Evolutionary conservation across 1,284 basidiomycete genomes (phyloP).

Genomic region (Ceratobasidium sp.): DNA sequence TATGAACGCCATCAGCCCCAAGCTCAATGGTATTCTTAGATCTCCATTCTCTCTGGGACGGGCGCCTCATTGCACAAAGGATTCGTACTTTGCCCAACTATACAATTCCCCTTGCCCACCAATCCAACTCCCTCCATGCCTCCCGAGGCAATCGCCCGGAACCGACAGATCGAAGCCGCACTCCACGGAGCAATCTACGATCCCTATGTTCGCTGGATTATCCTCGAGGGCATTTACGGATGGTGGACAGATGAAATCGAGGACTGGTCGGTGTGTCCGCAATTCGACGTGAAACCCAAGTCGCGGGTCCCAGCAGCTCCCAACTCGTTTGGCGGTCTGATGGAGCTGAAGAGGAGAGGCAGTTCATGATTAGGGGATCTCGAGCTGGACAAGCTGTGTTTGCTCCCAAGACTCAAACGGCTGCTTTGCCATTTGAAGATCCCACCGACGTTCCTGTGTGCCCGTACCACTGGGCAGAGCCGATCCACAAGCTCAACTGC

Average conservation of each 20-base stretch:
- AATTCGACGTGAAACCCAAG: background rate
- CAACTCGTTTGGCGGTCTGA: slow-evolving; percentile 5
- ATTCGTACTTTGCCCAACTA: slow-evolving; percentile 84
- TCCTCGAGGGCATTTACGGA: slow-evolving; percentile 78
- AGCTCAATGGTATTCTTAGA: slow-evolving; percentile 53
- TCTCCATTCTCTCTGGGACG: slow-evolving; percentile 88
- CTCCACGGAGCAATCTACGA: slow-evolving; percentile 86
- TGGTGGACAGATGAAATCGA: slow-evolving; percentile 67
- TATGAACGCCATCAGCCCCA: background rate
- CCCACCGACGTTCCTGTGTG: slow-evolving; percentile 61
- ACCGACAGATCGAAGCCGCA: slow-evolving; percentile 62
- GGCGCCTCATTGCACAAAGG: slow-evolving; percentile 77
- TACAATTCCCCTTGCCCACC: slow-evolving; percentile 67
- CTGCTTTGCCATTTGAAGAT: slow-evolving; percentile 8
- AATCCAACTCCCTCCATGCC: slow-evolving; percentile 41
- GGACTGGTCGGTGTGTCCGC: slow-evolving; percentile 73
- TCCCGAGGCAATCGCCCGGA: background rate
- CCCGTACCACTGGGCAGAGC: slow-evolving; percentile 76
- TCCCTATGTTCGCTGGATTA: slow-evolving; percentile 83
- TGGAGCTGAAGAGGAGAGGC: background rate
- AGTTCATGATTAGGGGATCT: background rate
- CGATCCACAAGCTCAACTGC: slow-evolving; percentile 68
- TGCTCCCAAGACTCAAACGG: background rate
- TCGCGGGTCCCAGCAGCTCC: background rate
- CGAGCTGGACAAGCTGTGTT: background rate